These are phyloP conservation scores for Austropuccinia psidii DNA, from an alignment of 1,284 basidiomycete species.

Conservation along the genomic window DNA sequence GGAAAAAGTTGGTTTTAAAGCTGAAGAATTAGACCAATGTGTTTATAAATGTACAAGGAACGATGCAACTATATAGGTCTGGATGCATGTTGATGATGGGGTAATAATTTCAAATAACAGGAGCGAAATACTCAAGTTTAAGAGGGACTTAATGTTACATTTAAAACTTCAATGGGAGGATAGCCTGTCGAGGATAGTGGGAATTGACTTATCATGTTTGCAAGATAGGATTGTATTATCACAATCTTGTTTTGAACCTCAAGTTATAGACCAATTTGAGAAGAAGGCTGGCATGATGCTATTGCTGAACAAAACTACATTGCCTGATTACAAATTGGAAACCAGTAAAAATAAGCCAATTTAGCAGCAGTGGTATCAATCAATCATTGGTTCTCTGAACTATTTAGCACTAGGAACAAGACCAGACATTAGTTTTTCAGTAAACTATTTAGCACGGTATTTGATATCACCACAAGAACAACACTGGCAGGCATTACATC, in stretches of 20 bases:
- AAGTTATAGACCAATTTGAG: no score
- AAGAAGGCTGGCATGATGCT: no score
- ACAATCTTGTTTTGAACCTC: no score
- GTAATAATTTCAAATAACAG: not conserved
- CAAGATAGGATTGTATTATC: no score
- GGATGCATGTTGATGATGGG: conserved; percentile 10
- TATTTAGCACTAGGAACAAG: conserved; percentile 1
- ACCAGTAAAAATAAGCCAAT: no score
- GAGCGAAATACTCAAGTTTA: not conserved
- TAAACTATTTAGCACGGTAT: not conserved
- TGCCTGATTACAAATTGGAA: no score
- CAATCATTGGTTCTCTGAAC: not conserved
- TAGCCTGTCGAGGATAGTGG: not conserved
- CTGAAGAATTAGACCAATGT: not conserved
- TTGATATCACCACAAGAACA: not conserved
- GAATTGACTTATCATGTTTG: not conserved
- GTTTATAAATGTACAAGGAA: not conserved
- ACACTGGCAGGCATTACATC: not conserved
- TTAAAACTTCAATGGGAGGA: not conserved
- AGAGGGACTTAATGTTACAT: not conserved
- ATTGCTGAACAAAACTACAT: no score
- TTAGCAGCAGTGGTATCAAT: no score
- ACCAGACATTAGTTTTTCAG: not conserved
- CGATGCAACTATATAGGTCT: not conserved
- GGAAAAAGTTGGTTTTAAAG: not conserved